phyloP scores from a whole-genome alignment of 345 rosid genomes.

The Corymbia maculata region DNA sequence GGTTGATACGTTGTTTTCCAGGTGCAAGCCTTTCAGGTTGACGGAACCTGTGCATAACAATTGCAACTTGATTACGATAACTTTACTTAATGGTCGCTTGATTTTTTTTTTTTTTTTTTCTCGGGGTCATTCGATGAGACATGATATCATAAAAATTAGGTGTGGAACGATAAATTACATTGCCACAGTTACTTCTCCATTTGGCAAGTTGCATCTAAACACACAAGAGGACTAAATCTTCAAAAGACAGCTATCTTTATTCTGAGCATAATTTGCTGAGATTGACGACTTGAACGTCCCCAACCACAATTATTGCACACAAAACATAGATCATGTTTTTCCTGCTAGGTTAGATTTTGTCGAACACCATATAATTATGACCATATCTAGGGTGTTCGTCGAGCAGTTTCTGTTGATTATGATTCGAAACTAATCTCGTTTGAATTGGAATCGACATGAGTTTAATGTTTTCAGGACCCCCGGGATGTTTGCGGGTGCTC shows the following conservation, averaged over 20 bases:
- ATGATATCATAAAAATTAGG: neutral
- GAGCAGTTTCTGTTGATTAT: neutral
- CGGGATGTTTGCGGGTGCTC: neutral
- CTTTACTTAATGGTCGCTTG: neutral
- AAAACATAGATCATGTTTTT: neutral
- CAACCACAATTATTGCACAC: neutral
- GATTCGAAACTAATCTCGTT: neutral
- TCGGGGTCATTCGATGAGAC: neutral
- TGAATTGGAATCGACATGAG: neutral
- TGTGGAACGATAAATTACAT: neutral
- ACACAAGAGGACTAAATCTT: neutral
- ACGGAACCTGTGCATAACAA: neutral
- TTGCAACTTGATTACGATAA: neutral
- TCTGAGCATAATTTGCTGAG: neutral
- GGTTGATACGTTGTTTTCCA: neutral
- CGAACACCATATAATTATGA: neutral
- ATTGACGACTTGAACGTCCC: neutral
- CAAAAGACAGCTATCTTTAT: neutral
- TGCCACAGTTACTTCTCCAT: neutral
- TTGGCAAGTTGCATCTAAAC: neutral
- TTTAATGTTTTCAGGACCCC: neutral
- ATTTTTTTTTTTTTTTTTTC: neutral
- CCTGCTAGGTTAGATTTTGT: neutral
- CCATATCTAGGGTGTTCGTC: neutral
- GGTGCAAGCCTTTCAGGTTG: neutral